Evolutionary conservation across 768 basidiomycete species (phyloP), one percentile per base, ranked within the genome.

Genomic region (Phaeolepiota aurea): DNA sequence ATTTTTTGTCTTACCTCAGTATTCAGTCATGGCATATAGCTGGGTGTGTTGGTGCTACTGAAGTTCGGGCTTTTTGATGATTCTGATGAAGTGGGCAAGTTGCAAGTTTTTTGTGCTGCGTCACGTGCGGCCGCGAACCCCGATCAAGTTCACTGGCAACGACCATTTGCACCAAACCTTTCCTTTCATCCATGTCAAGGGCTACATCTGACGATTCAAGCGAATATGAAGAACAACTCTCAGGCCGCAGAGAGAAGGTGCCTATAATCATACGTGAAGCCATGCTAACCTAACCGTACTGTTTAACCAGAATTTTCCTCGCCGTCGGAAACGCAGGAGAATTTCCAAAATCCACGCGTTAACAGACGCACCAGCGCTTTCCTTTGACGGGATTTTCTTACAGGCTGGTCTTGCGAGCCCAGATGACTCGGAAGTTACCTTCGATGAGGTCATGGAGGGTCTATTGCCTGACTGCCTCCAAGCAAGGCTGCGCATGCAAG

Each of bases 361-460:
- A 3, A 20, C 44, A 3, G 40, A 15, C 16, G 22, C 25, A 33
- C 31, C 37, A 20, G 31, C 34, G 3, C 30, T 46, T 3, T 41
- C 42, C 20, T 45, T 49, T 20, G 44, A 45, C 14, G 40, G 44
- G 4, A 31, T 58, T 15, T 48, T 58, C 10, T 43, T 55, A 32
- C 50, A 51, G 20, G 33, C 51, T 9, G 50, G 48, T n/a, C 43
- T 43, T 22, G 46, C 44, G 11, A 40, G 45, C 28, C 42, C 38
- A 33, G 38, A 49, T 25, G 49, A 53, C 21, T 42, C 47, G 2
- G 44, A 49, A 18, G n/a, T n/a, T n/a, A 43, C 51, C 15, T 64
- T 63, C 32, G 61, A 64, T 23, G 54, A 58, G 12, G 43, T 60
- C 12, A 57, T 65, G n/a, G 52, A 58, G 12, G 31, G 44, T 5